phyloP scores from a whole-genome alignment of 1,284 basidiomycete genomes.

The Phenoliferia sp. region DNA sequence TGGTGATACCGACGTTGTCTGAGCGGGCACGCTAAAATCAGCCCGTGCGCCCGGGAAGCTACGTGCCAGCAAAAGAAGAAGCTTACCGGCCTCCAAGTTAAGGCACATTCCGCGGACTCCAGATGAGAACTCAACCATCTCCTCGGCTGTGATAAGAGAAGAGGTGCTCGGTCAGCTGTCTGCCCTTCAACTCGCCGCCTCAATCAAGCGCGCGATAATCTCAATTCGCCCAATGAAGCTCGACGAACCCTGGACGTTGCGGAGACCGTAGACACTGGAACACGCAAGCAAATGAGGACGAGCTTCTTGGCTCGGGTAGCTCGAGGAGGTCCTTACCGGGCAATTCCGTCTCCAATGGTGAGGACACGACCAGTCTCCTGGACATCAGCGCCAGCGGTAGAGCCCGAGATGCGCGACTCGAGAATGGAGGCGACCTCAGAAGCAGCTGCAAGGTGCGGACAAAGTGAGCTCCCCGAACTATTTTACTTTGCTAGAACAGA shows the following conservation, averaged over 20 bases:
- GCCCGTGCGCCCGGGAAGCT: neutral
- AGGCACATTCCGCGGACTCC: slow-evolving; percentile 74
- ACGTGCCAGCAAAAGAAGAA: neutral
- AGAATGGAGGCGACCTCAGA: slow-evolving; percentile 99
- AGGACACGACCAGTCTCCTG: slow-evolving; percentile 98
- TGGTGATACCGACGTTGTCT: slow-evolving; percentile 76
- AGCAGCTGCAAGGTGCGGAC: slow-evolving; percentile 59
- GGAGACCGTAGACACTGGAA: slow-evolving; percentile 74
- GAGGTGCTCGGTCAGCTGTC: slow-evolving; percentile 3
- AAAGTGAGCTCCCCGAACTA: slow-evolving; percentile 45
- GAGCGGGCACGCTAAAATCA: neutral
- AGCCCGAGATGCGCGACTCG: slow-evolving; percentile 95
- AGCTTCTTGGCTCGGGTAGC: neutral
- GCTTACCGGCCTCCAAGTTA: slow-evolving; percentile 99
- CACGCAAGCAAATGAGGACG: neutral
- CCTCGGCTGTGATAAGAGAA: slow-evolving; percentile 65
- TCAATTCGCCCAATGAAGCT: neutral
- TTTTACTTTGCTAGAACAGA: slow-evolving; percentile 38
- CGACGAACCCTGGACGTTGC: slow-evolving; percentile 74
- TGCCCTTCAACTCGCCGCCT: neutral
- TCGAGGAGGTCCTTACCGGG: slow-evolving; percentile 47
- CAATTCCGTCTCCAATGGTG: slow-evolving; percentile 99
- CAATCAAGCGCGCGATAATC: neutral
- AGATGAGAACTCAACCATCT: slow-evolving; percentile 99
- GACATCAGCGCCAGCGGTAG: slow-evolving; percentile 83